These are phyloP conservation scores for Quercus glauca DNA, from an alignment of 306 rosid genomes.

Conservation along the genomic window DNA sequence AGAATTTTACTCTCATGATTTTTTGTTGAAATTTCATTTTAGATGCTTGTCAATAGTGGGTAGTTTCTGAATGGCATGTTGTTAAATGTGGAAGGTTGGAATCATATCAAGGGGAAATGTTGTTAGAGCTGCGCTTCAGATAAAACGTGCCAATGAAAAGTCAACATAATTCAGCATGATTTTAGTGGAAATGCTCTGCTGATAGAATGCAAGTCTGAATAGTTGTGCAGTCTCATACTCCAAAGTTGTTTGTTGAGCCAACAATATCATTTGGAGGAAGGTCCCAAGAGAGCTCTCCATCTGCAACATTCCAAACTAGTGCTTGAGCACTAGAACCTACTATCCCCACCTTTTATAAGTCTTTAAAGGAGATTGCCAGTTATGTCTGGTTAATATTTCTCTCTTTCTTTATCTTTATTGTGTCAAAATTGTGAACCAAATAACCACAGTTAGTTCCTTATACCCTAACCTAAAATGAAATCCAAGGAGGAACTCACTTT, in stretches of 20 bases:
- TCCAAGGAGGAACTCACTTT: too few relatives aligned
- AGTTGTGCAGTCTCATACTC: background rate
- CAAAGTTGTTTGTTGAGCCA: background rate
- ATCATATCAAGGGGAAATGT: constrained; percentile 79
- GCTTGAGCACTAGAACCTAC: too few relatives aligned
- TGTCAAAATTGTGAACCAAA: too few relatives aligned
- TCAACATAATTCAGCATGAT: constrained; percentile 11
- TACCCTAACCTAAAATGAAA: too few relatives aligned
- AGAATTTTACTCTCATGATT: background rate
- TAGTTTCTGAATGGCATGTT: constrained; percentile 17
- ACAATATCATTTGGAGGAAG: constrained; percentile 3
- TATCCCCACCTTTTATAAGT: too few relatives aligned
- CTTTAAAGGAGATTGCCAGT: too few relatives aligned
- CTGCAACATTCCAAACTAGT: too few relatives aligned
- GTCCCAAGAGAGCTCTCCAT: too few relatives aligned
- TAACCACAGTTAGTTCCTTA: too few relatives aligned
- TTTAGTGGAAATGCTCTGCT: constrained; percentile 9
- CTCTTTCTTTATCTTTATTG: too few relatives aligned
- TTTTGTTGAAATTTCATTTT: background rate
- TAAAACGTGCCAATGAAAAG: constrained; percentile 53
- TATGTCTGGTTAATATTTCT: too few relatives aligned
- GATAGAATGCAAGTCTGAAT: background rate
- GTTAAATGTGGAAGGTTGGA: constrained; percentile 58
- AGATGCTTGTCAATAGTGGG: constrained; percentile 5
- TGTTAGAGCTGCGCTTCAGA: constrained; percentile 80